Conservation (phyloP, 179 eudicot species). For the Spergularia azorica region DNA sequence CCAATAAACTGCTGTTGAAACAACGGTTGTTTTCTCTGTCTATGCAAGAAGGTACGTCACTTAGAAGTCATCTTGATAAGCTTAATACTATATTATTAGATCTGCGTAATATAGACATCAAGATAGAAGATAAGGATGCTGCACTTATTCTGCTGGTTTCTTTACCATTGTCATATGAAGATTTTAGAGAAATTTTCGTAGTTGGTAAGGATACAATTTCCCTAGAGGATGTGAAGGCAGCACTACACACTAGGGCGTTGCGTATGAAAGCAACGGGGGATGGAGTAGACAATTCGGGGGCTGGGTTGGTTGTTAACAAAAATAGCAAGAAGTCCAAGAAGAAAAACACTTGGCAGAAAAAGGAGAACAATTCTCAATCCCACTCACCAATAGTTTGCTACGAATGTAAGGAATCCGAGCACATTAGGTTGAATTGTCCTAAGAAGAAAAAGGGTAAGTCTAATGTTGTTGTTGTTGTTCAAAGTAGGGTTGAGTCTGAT, state of each 20-base stretch:
- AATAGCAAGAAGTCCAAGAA: not conserved
- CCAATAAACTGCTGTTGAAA: conserved; percentile 11
- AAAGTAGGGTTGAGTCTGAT: not conserved
- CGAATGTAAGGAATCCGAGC: not conserved
- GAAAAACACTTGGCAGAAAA: not conserved
- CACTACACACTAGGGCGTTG: conserved; percentile 4
- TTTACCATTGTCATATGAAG: conserved; percentile 6
- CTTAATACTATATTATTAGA: not conserved
- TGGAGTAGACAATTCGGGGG: not conserved
- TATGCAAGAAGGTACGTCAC: conserved; percentile 5
- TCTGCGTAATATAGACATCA: conserved; percentile 8
- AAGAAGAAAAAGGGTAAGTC: not conserved
- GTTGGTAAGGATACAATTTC: not conserved
- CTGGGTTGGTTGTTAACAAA: conserved; percentile 3
- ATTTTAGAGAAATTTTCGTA: not conserved
- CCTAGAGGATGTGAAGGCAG: not conserved
- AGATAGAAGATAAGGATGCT: conserved; percentile 1
- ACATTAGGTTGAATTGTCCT: not conserved
- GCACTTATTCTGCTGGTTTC: conserved; percentile 2
- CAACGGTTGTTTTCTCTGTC: conserved; percentile 4
- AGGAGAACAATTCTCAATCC: not conserved
- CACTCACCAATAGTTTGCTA: not conserved
- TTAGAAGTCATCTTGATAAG: not conserved
- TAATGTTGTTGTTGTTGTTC: not conserved
- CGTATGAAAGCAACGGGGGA: not conserved